Evolutionary conservation across 495 filamentous ascomycete genomes (phyloP).

Genomic region (Daldinia caldariorum): DNA sequence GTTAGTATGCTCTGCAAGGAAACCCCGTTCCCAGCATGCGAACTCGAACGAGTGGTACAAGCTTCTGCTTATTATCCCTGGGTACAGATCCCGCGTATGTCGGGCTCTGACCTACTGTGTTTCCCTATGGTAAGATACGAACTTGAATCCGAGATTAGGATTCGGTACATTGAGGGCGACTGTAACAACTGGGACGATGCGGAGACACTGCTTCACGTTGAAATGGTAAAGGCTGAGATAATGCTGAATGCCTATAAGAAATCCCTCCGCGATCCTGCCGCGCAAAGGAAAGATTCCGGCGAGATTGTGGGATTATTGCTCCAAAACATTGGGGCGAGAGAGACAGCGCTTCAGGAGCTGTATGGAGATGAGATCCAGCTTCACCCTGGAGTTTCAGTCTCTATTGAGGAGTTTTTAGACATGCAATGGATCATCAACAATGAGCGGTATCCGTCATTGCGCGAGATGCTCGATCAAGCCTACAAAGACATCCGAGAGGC

Average conservation of each 20-base stretch:
- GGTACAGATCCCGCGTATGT: background rate
- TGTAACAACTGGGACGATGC: background rate
- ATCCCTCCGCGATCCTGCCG: background rate
- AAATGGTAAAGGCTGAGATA: slow-evolving; percentile 3
- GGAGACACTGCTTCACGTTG: background rate
- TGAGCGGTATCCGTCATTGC: background rate
- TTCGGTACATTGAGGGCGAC: background rate
- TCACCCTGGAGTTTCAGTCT: background rate
- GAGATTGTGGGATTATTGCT: too few species aligned
- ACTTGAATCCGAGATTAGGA: background rate
- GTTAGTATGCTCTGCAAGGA: background rate
- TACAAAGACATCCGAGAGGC: background rate
- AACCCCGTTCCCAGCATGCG: background rate
- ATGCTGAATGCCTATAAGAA: background rate
- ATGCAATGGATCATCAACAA: background rate
- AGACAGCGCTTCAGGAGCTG: background rate
- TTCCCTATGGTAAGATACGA: background rate
- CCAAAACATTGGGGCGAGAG: background rate
- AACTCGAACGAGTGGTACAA: background rate
- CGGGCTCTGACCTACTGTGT: background rate
- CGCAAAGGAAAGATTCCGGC: background rate
- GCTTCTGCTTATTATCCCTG: background rate
- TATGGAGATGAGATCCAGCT: background rate
- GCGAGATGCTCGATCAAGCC: background rate
- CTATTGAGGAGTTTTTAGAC: background rate